Conservation (phyloP, 352 stramenopile genomes). For the Globisporangium yorkense region DNA sequence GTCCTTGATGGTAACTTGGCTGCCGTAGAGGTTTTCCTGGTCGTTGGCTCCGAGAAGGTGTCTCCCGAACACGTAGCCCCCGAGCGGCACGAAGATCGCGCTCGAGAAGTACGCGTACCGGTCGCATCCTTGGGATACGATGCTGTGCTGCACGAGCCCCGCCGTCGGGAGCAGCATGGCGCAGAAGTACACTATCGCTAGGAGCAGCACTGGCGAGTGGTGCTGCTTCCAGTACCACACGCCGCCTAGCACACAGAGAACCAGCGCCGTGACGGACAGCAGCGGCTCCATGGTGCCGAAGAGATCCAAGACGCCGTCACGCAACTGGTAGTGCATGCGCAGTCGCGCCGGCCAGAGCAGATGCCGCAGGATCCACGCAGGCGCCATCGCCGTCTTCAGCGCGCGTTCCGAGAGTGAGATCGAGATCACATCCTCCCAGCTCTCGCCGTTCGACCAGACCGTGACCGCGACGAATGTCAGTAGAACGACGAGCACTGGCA, state of each 20-base stretch:
- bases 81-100: slow-evolving; percentile 35
- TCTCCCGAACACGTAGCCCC: slow-evolving; percentile 14
- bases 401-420: slow-evolving; percentile 29
- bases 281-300: slow-evolving; percentile 25
- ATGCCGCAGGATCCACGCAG: slow-evolving; percentile 28
- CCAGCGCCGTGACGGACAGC: slow-evolving; percentile 19
- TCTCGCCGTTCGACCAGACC: slow-evolving; percentile 38
- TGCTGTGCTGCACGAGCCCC: slow-evolving; percentile 67
- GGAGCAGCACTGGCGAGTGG: slow-evolving; percentile 13
- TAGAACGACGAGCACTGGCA: slow-evolving; percentile 15
- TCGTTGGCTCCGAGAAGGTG: slow-evolving; percentile 9
- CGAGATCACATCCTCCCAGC: slow-evolving; percentile 32
- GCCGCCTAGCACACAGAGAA: slow-evolving; percentile 4
- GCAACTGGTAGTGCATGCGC: slow-evolving; percentile 53
- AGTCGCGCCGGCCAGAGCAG: slow-evolving; percentile 41
- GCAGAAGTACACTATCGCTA: slow-evolving; percentile 31
- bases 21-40: not conserved
- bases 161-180: slow-evolving; percentile 50
- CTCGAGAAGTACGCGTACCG: slow-evolving; percentile 66
- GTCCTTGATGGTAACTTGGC: not conserved
- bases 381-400: slow-evolving; percentile 36
- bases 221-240: slow-evolving; percentile 3
- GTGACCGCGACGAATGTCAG: slow-evolving; percentile 30
- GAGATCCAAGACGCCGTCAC: slow-evolving; percentile 24
- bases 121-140: slow-evolving; percentile 42